Conservation (phyloP, 2,329 filamentous ascomycete genomes). For the Botryotinia globosa region DNA sequence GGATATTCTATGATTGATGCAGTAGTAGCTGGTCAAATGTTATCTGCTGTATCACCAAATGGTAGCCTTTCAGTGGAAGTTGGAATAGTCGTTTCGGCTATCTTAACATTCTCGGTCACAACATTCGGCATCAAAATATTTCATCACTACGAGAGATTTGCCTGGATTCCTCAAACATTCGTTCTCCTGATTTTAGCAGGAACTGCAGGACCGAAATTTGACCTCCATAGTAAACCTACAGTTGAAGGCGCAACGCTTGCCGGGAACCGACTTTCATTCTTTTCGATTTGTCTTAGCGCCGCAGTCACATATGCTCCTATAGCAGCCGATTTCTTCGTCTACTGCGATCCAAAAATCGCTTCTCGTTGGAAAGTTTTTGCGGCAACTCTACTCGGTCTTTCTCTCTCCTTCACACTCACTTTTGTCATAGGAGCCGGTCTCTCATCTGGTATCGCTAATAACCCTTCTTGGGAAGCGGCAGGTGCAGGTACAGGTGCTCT, state of each 20-base stretch:
- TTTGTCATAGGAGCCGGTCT: constrained; percentile 62
- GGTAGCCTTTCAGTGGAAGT: constrained; percentile 61
- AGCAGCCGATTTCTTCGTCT: constrained; percentile 67
- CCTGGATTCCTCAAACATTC: constrained; percentile 61
- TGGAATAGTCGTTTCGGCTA: constrained; percentile 62
- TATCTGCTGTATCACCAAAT: constrained; percentile 60
- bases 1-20: constrained; percentile 63
- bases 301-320: constrained; percentile 62
- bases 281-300: constrained; percentile 64
- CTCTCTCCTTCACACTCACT: constrained; percentile 57
- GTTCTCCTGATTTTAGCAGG: constrained; percentile 61
- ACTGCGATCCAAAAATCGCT: constrained; percentile 52
- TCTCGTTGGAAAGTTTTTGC: constrained; percentile 49
- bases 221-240: constrained; percentile 50
- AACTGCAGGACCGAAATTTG: constrained; percentile 58
- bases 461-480: constrained; percentile 58
- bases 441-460: constrained; percentile 52
- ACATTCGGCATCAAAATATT: constrained; percentile 67
- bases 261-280: constrained; percentile 64
- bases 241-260: constrained; percentile 45
- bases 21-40: constrained; percentile 65
- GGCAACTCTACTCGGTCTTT: constrained; percentile 56
- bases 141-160: constrained; percentile 66
- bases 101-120: constrained; percentile 62
- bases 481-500: constrained; percentile 59